Evolutionary conservation across 345 rosid species (phyloP).

Genomic region (Euphorbia lathyris): DNA sequence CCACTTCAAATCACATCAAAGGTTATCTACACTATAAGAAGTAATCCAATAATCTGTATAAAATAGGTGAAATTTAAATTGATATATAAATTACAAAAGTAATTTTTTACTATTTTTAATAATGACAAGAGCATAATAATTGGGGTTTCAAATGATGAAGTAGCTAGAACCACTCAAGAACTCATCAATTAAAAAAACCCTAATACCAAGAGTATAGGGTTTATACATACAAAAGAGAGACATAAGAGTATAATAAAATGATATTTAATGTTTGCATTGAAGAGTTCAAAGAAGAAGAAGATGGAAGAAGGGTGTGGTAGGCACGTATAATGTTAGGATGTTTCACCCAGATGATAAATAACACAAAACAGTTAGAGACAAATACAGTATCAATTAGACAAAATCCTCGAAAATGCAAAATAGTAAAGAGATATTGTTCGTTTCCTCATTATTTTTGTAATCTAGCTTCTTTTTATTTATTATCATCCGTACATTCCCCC

Average conservation of each 20-base stretch:
- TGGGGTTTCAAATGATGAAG: slow-evolving; percentile 24
- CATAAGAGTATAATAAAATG: neutral
- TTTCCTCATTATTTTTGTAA: slow-evolving; percentile 34
- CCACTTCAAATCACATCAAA: no score
- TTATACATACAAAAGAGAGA: neutral
- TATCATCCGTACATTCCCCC: slow-evolving; percentile 24
- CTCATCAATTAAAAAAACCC: slow-evolving; percentile 21
- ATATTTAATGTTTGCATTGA: no score
- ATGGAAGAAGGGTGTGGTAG: slow-evolving; percentile 31
- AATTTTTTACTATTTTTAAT: neutral
- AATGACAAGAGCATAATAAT: neutral
- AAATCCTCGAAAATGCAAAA: slow-evolving; percentile 41
- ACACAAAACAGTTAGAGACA: slow-evolving; percentile 43
- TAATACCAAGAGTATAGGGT: slow-evolving; percentile 22
- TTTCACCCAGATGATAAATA: slow-evolving; percentile 26
- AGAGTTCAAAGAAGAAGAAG: no score
- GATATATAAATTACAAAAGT: no score
- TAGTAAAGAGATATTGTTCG: slow-evolving; percentile 42
- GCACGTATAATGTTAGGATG: slow-evolving; percentile 36
- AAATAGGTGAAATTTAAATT: no score
- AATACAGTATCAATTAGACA: slow-evolving; percentile 51
- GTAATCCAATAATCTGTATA: no score
- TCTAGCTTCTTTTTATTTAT: slow-evolving; percentile 10
- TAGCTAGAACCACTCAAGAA: slow-evolving; percentile 34
- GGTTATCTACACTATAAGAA: no score